These are phyloP conservation scores for Cladosporium sp. DNA, from an alignment of 2,329 filamentous ascomycete species.

Conservation along the genomic window DNA sequence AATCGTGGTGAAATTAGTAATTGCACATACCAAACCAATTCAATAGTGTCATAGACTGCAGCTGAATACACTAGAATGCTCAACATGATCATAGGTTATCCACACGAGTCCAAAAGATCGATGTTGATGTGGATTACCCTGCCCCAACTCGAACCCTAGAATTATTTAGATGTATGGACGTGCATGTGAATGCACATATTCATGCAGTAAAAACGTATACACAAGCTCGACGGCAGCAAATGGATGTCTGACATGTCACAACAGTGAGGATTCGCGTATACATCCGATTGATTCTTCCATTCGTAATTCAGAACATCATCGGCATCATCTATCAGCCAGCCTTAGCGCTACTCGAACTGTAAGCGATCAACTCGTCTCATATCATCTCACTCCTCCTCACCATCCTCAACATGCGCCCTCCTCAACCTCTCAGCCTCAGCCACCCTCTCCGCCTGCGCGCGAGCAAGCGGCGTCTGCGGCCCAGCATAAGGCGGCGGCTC, in stretches of 20 bases:
- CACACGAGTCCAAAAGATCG: neutral
- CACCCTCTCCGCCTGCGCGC: constrained; percentile 9
- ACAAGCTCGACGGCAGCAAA: neutral
- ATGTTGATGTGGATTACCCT: neutral
- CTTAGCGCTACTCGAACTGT: neutral
- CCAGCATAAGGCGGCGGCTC: constrained; percentile 1
- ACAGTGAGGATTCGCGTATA: neutral
- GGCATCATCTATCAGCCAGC: neutral
- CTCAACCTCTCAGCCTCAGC: constrained; percentile 10
- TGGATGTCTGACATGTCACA: neutral
- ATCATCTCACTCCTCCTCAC: neutral
- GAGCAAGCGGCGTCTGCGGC: constrained; percentile 7
- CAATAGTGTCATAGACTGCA: neutral
- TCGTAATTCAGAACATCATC: neutral
- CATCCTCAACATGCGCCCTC: constrained; percentile 13
- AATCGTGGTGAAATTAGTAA: neutral
- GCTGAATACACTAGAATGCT: neutral
- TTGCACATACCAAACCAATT: neutral
- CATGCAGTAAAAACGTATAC: too few relatives aligned
- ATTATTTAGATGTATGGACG: neutral
- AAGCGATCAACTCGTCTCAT: neutral
- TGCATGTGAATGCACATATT: too few relatives aligned
- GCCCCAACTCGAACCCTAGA: neutral
- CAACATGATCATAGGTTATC: neutral
- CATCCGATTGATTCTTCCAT: neutral